These are phyloP conservation scores for Aspergillus heteromorphus DNA, from an alignment of 495 filamentous ascomycete genomes.

Conservation along the genomic window DNA sequence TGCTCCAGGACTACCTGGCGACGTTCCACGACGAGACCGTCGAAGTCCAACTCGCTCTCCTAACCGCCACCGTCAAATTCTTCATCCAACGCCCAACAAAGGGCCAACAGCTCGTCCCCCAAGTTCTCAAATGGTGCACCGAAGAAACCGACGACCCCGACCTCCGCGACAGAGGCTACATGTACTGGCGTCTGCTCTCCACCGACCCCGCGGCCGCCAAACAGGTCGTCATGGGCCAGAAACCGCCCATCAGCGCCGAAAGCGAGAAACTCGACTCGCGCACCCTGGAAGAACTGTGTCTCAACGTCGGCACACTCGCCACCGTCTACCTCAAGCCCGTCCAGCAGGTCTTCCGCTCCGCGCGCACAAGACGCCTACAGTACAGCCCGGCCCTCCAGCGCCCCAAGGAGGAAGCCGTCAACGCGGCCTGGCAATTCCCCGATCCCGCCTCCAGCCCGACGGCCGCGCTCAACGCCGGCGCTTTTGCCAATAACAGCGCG, in stretches of 20 bases:
- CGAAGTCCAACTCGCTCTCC: slow-evolving; percentile 89
- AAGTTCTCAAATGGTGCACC: slow-evolving; percentile 97
- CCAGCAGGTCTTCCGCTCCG: slow-evolving; percentile 92
- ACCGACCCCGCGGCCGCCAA: slow-evolving; percentile 85
- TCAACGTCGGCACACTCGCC: slow-evolving; percentile 91
- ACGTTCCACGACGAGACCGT: slow-evolving; percentile 90
- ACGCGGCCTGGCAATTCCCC: slow-evolving; percentile 27
- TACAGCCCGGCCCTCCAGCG: slow-evolving; percentile 84
- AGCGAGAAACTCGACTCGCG: slow-evolving; percentile 87
- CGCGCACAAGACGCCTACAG: slow-evolving; percentile 68
- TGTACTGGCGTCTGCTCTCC: slow-evolving; percentile 99
- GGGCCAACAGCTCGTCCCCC: slow-evolving; percentile 87
- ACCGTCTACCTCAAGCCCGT: slow-evolving; percentile 98
- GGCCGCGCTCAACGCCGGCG: slow-evolving; percentile 9
- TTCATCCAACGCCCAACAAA: slow-evolving; percentile 97
- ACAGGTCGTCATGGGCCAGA: slow-evolving; percentile 90
- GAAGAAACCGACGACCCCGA: slow-evolving; percentile 99
- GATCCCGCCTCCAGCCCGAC: slow-evolving; percentile 15
- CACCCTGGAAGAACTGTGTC: slow-evolving; percentile 94
- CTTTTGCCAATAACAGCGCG: slow-evolving; percentile 20
- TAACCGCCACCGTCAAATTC: slow-evolving; percentile 95
- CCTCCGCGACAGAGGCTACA: slow-evolving; percentile 90
- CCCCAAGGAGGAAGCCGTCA: slow-evolving; percentile 46
- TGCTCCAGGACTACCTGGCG: slow-evolving; percentile 91
- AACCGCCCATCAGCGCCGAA: slow-evolving; percentile 94